Evolutionary conservation across 1,284 basidiomycete genomes (phyloP).

Genomic region (Phylloporus gajari): DNA sequence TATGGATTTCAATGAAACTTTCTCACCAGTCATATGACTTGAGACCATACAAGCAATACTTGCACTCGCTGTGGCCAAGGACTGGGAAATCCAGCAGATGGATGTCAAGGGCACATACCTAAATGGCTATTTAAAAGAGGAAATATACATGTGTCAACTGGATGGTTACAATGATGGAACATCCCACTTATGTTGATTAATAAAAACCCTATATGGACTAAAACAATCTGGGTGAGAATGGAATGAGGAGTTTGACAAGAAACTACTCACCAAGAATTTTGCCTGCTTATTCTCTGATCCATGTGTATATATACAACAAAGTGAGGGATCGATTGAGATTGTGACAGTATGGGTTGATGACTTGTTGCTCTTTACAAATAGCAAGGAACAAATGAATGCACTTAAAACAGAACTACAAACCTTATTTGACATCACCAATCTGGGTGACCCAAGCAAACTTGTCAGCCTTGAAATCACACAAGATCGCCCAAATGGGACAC

Average conservation of each 20-base stretch:
- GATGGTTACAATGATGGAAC: constrained; percentile 42
- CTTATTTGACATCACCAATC: too few relatives aligned
- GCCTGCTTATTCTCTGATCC: constrained; percentile 15
- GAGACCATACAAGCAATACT: neutral
- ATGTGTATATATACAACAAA: neutral
- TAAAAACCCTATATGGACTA: constrained; percentile 39
- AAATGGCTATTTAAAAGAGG: constrained; percentile 49
- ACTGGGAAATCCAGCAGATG: constrained; percentile 24
- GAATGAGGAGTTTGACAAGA: constrained; percentile 27
- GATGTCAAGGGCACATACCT: constrained; percentile 35
- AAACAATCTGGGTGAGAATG: constrained; percentile 42
- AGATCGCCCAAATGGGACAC: neutral
- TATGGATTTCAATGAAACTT: constrained; percentile 7
- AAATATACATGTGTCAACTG: constrained; percentile 53
- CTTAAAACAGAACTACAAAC: too few relatives aligned
- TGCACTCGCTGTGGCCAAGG: neutral
- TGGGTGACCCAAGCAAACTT: too few relatives aligned
- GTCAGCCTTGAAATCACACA: constrained; percentile 1
- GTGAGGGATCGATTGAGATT: constrained; percentile 23
- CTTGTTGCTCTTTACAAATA: neutral
- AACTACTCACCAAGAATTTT: neutral
- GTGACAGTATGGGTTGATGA: constrained; percentile 7
- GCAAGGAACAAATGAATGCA: constrained; percentile 54
- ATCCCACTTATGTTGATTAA: constrained; percentile 23
- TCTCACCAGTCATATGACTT: neutral